Percentiles rank a stretch among this genome's conserved stretches.
Conservation (phyloP, 305 asterid genomes). For the Vinca major region DNA sequence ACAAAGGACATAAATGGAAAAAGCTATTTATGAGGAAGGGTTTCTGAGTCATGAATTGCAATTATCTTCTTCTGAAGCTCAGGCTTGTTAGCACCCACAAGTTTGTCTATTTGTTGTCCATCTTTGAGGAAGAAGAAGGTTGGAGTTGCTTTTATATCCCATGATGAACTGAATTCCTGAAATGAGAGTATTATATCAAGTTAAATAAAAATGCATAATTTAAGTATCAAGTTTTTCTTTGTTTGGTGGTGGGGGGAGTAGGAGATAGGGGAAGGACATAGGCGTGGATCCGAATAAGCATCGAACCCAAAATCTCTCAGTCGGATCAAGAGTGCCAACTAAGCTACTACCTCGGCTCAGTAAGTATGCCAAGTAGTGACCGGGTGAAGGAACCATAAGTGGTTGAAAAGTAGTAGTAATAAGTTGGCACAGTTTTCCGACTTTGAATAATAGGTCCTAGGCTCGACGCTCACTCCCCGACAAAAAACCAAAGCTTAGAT, state of each 20-base stretch:
- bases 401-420: not conserved
- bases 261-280: too few relatives aligned
- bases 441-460: too few relatives aligned
- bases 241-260: too few relatives aligned
- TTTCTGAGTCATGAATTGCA: constrained; percentile 43
- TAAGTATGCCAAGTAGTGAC: not conserved
- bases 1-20: not conserved
- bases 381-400: not conserved
- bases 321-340: too few relatives aligned
- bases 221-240: too few relatives aligned
- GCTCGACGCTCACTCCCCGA: too few relatives aligned
- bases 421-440: too few relatives aligned
- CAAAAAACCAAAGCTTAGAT: too few relatives aligned
- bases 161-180: constrained; percentile 89
- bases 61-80: constrained; percentile 80
- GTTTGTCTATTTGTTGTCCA: constrained; percentile 76
- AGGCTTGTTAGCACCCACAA: constrained; percentile 93
- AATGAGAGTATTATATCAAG: constrained; percentile 10
- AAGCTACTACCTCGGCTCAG: too few relatives aligned
- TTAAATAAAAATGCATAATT: not conserved
- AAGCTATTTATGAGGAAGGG: constrained; percentile 13
- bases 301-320: too few relatives aligned
- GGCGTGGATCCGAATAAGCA: too few relatives aligned
- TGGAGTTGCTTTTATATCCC: constrained; percentile 99
- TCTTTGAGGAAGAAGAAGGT: constrained; percentile 93